Conservation (phyloP, 768 basidiomycete species). For the Mycena crocata region DNA sequence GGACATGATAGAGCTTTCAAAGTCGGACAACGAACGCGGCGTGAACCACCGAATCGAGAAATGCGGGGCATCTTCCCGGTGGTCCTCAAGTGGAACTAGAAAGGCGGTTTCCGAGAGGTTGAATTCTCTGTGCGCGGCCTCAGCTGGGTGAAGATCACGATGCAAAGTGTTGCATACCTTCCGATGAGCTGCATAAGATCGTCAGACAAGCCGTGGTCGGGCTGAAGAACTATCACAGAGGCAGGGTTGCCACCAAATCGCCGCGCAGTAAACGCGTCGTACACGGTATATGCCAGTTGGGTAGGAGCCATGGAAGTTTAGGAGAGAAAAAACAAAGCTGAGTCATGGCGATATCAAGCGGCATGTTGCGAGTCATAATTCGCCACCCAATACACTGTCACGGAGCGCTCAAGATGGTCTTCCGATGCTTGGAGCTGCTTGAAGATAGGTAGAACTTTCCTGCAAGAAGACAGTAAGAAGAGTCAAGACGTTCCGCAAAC, state of each 20-base stretch:
- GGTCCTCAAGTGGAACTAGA: slow-evolving; percentile 28
- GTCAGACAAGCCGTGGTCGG: slow-evolving; percentile 29
- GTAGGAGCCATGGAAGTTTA: slow-evolving; percentile 4
- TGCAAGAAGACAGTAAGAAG: too few relatives aligned
- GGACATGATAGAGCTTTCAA: too few relatives aligned
- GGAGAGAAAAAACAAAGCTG: not conserved
- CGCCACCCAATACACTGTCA: too few relatives aligned
- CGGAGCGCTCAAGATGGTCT: too few relatives aligned
- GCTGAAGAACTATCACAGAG: slow-evolving; percentile 25
- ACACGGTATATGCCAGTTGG: slow-evolving; percentile 19
- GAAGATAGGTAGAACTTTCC: too few relatives aligned
- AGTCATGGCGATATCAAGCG: too few relatives aligned
- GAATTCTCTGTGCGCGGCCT: slow-evolving; percentile 21
- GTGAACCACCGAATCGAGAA: slow-evolving; percentile 33
- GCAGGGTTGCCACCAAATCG: slow-evolving; percentile 29
- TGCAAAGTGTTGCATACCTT: slow-evolving; percentile 1
- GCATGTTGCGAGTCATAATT: too few relatives aligned
- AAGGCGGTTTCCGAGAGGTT: slow-evolving; percentile 33
- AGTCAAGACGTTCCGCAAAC: too few relatives aligned
- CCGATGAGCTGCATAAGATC: slow-evolving; percentile 26
- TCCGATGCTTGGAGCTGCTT: too few relatives aligned
- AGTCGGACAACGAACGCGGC: slow-evolving; percentile 22
- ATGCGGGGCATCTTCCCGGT: slow-evolving; percentile 27
- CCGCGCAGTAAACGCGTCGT: slow-evolving; percentile 28
- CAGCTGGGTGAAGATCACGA: not conserved